A percentile compares a stretch with the other conserved stretches of the same genome.
Evolutionary conservation across 257 asterid genomes (phyloP).

Genomic region (Fraxinus cuspidata): DNA sequence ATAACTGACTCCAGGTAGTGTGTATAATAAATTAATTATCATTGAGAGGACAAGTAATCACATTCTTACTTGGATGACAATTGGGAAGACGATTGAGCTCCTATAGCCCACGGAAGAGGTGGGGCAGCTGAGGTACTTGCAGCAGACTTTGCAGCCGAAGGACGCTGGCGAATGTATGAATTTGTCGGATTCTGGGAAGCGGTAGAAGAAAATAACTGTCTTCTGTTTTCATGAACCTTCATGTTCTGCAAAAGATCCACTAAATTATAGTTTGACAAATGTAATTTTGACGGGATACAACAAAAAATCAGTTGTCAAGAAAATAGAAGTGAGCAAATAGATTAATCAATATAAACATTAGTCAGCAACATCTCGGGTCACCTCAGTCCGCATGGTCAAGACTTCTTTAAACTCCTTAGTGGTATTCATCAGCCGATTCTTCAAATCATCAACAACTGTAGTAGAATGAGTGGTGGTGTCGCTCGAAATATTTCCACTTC

Average conservation of each 20-base stretch:
- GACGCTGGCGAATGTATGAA: slow-evolving; percentile 81
- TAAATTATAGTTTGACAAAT: not conserved
- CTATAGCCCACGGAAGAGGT: slow-evolving; percentile 76
- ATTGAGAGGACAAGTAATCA: not conserved
- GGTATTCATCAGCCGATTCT: slow-evolving; percentile 69
- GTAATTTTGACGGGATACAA: slow-evolving; percentile 1
- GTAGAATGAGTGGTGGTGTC: slow-evolving; percentile 65
- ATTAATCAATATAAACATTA: slow-evolving; percentile 24
- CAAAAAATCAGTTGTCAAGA: not conserved
- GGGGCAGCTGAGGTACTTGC: slow-evolving; percentile 47
- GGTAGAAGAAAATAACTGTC: slow-evolving; percentile 67
- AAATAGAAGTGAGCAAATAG: not conserved
- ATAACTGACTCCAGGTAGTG: not conserved
- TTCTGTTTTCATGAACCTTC: slow-evolving; percentile 78
- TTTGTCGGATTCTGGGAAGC: slow-evolving; percentile 62
- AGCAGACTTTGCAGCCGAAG: slow-evolving; percentile 55
- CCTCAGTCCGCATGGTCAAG: slow-evolving; percentile 81
- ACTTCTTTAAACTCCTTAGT: slow-evolving; percentile 84
- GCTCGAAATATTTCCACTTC: slow-evolving; percentile 46
- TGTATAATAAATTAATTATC: not conserved
- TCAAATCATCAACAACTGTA: slow-evolving; percentile 78
- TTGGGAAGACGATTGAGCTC: slow-evolving; percentile 55
- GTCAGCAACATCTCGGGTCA: slow-evolving; percentile 28
- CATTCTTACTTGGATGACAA: slow-evolving; percentile 51
- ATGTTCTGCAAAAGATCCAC: slow-evolving; percentile 49